Base-by-base conservation (phyloP, 2,329 filamentous ascomycete species). In the Epichloe uncinata region DNA sequence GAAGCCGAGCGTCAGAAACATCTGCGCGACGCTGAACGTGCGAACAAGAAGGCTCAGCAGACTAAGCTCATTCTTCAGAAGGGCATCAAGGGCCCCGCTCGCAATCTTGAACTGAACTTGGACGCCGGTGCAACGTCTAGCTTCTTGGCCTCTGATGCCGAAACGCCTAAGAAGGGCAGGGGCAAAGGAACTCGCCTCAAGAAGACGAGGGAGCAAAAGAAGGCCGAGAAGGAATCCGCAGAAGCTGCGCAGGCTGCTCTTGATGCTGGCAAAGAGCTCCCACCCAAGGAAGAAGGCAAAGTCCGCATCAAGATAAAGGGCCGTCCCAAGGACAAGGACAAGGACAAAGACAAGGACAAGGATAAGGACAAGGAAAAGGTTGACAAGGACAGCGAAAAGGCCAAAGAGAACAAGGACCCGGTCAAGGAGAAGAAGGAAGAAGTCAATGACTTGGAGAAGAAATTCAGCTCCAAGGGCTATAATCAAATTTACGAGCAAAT, bases 401-500 rank as follows among this genome's bases (percentile, higher is more conserved):
- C 68, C 46, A 64, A 63, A 55, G 61, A 56, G 59, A 53, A 61
- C 46, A 73, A 63, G 63, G 64, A 69, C 47, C 72, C 74, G 56
- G 70, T 74, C 40, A 74, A 77, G 57, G 75, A 78, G 49, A 75
- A 70, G 63, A 66, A 66, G 42, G 74, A 75, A 50, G 72, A 75
- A 30, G 66, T 70, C 8, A 69, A 72, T 37, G 74, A 78, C 4
- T 73, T 79, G 20, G 77, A 82, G 52, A 76, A 79, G 53, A 77
- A 77, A 53, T 93, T 87, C 67, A 83, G 87, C 57, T 93, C 89
- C 47, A 95, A 95, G 64, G 89, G 87, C 16, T 98, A 94, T 70
- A 89, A 94, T 61, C 90, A 95, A 66, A 91, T 98, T 51, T 96
- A 96, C 66, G 90, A 95, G 61, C 89, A 96, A 66, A 97, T 97